Conservation (phyloP, 768 basidiomycete genomes). For the Trametes cingulata region DNA sequence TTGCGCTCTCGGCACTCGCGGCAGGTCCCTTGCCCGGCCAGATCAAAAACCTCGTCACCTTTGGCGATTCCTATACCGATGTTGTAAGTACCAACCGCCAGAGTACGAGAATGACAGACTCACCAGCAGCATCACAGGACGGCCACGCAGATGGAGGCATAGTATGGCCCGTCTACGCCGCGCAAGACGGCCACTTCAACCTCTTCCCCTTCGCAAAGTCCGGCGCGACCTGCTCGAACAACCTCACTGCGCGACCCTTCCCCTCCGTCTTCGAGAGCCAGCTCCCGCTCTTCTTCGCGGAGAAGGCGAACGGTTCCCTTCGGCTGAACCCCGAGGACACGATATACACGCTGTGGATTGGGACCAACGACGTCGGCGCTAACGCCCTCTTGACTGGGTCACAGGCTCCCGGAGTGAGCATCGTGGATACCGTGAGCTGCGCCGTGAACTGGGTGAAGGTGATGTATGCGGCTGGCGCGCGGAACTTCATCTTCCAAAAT, state of each 20-base stretch:
- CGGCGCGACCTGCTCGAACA: conserved; percentile 68
- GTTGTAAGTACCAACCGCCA: conserved; percentile 33
- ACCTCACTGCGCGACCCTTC: conserved; percentile 56
- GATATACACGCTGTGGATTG: conserved; percentile 68
- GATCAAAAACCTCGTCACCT: conserved; percentile 66
- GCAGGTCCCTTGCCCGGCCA: conserved; percentile 38
- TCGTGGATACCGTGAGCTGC: conserved; percentile 59
- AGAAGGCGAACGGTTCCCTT: conserved; percentile 43
- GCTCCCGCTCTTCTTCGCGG: conserved; percentile 52
- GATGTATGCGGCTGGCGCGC: conserved; percentile 57
- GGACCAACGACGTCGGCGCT: conserved; percentile 57
- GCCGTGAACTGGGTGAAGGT: conserved; percentile 60
- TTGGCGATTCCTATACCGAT: conserved; percentile 70
- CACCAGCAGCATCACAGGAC: not conserved
- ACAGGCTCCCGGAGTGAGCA: conserved; percentile 45
- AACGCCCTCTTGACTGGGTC: conserved; percentile 55
- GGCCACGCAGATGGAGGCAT: conserved; percentile 41
- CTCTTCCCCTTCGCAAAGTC: conserved; percentile 60
- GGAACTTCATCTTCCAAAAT: conserved; percentile 71
- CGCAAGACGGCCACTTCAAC: conserved; percentile 51
- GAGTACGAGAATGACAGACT: conserved; percentile 49
- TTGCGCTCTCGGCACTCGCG: conserved; percentile 4
- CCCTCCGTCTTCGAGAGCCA: conserved; percentile 60
- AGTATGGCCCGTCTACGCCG: conserved; percentile 60
- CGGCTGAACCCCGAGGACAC: conserved; percentile 46